Evolutionary conservation across 139 green algal genomes (phyloP), one percentile per base, ranked within the genome.

Genomic region (Nannochloris sp.): DNA sequence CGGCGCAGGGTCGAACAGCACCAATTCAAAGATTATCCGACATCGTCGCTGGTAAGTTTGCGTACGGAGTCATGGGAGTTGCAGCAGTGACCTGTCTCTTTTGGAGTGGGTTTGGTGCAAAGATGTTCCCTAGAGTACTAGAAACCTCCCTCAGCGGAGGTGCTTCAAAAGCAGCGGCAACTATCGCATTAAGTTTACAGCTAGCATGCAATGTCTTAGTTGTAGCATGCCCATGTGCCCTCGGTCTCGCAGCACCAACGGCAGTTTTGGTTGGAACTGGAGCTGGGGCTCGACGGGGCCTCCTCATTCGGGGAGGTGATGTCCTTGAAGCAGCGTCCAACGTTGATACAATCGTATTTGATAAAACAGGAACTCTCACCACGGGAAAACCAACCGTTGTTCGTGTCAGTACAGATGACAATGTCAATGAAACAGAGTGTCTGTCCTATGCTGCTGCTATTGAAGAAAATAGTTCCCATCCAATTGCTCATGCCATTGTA

Each of bases 301-400:
- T 97, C 61, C 80, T 96, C 3, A 85, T 97, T 40, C 72, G 87
- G 1, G 88, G 87, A 4, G 88, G 83, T 0, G 89, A 96, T 67
- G 73, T 89, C 5, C 54, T 96, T 57, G 87, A 95, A 62, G 59
- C 75, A 9, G 75, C 80, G 4, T 78, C 73, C 5, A 60, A 86
- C 21, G 69, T 94, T 4, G 82, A 94, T 73, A 89, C 81, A 1
- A 80, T 96, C 5, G 78, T 96, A 18, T 92, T 96, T 69, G 91
- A 97, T 75, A 97, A 97, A 80, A 97, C 91, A 0, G 91, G 91
- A 48, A 97, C 90, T 1, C 73, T 97, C 4, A 97, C 91, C 4
- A 29, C 57, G 0, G 91, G 91, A 44, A 76, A 75, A 49, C 91
- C 91, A 2, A 67, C 69, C 3, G 81, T 96, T 24, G 74, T 64